phyloP scores from a whole-genome alignment of 805 yeast genomes.

The Metschnikowia arizonensis region DNA sequence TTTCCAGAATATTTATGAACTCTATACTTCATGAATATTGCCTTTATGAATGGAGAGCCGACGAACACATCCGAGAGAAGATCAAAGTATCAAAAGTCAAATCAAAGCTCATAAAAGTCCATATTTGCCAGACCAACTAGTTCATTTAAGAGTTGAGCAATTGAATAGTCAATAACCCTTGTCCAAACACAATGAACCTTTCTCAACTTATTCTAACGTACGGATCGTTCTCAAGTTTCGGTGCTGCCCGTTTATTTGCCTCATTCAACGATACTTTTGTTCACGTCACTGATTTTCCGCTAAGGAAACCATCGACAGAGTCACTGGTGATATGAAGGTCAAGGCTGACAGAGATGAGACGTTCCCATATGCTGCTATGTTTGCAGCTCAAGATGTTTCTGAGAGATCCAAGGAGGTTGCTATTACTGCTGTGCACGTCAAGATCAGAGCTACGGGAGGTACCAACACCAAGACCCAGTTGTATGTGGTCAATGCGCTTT shows the following conservation, averaged over 20 bases:
- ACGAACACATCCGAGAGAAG: slow-evolving; percentile 36
- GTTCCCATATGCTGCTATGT: slow-evolving; percentile 99
- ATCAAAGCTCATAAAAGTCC: neutral
- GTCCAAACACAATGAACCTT: too few relatives aligned
- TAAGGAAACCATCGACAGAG: slow-evolving; percentile 99
- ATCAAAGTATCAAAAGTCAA: slow-evolving; percentile 14
- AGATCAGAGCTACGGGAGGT: slow-evolving; percentile 99
- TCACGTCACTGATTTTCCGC: slow-evolving; percentile 99
- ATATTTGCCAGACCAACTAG: too few relatives aligned
- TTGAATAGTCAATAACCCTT: too few relatives aligned
- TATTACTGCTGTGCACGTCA: slow-evolving; percentile 98
- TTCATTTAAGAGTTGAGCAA: too few relatives aligned
- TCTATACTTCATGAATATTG: slow-evolving; percentile 60
- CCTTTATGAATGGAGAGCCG: slow-evolving; percentile 47
- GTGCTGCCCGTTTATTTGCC: slow-evolving; percentile 99
- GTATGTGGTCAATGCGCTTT: slow-evolving; percentile 99
- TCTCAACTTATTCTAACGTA: slow-evolving; percentile 10
- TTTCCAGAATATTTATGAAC: slow-evolving; percentile 69
- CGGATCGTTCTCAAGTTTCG: slow-evolving; percentile 94
- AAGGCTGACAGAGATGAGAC: slow-evolving; percentile 99
- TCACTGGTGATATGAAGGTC: slow-evolving; percentile 99
- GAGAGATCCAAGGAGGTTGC: slow-evolving; percentile 99
- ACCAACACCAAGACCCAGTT: slow-evolving; percentile 99
- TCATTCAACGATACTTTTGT: slow-evolving; percentile 99
- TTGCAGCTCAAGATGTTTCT: slow-evolving; percentile 99